Conservation (phyloP, 2,329 filamentous ascomycete genomes). For the Colletotrichum sp. region DNA sequence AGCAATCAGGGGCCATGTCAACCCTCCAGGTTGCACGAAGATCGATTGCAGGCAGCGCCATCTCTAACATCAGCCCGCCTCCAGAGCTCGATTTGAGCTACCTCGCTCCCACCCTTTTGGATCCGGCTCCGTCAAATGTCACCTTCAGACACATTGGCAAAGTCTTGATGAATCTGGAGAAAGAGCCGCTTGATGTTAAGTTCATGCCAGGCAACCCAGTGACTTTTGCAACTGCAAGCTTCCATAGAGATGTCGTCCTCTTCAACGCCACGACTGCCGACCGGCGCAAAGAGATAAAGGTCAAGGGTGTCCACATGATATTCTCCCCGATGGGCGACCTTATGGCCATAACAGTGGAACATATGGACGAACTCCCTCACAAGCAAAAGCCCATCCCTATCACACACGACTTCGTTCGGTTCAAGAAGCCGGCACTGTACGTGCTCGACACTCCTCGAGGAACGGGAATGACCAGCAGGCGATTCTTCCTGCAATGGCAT, state of each 20-base stretch:
- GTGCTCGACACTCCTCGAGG: not conserved
- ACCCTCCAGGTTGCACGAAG: not conserved
- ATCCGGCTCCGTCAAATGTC: not conserved
- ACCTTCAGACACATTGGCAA: conserved; percentile 4
- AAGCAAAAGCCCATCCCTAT: not conserved
- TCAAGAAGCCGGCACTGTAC: not conserved
- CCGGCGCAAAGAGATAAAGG: not conserved
- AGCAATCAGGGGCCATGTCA: not conserved
- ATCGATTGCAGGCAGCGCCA: not conserved
- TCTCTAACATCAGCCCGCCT: not conserved
- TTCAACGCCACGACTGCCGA: not conserved
- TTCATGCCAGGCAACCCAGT: not conserved
- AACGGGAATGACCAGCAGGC: not conserved
- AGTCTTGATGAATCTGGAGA: conserved; percentile 9
- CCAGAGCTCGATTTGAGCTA: not conserved
- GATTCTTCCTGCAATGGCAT: conserved; percentile 5
- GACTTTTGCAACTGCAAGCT: conserved; percentile 10
- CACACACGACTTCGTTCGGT: conserved; percentile 10
- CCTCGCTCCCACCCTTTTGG: not conserved
- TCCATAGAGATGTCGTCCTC: conserved; percentile 5
- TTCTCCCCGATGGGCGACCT: not conserved
- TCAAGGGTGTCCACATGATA: conserved; percentile 7
- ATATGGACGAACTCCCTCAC: not conserved
- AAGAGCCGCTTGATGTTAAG: conserved; percentile 4
- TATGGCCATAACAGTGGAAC: conserved; percentile 5